These are phyloP conservation scores for Colletotrichum sidae DNA, from an alignment of 2,329 filamentous ascomycete genomes.

Conservation along the genomic window DNA sequence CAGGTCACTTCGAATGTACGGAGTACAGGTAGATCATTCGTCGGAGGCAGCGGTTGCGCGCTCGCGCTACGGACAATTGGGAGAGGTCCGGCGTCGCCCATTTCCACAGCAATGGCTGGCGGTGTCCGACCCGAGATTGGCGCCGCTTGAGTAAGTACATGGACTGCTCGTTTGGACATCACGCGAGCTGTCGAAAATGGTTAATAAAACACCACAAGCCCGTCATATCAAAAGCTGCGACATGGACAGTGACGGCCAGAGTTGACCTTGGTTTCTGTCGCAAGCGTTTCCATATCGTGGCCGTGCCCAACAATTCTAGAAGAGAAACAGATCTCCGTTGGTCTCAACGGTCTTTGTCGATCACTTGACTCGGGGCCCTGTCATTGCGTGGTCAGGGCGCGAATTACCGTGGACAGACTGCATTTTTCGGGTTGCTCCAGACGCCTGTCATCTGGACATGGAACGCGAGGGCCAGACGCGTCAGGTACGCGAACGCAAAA, in stretches of 20 bases:
- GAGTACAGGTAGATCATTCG: too few species aligned
- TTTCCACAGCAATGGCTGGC: not conserved
- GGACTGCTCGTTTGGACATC: not conserved
- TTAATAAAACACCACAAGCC: not conserved
- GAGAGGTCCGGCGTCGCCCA: conserved; percentile 3
- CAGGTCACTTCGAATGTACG: too few species aligned
- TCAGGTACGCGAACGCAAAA: not conserved
- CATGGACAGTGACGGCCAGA: too few species aligned
- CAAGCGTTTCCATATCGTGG: too few species aligned
- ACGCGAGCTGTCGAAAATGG: not conserved
- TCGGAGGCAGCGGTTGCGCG: too few species aligned
- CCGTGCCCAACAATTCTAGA: too few species aligned
- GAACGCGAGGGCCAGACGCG: not conserved
- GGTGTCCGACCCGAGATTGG: conserved; percentile 13
- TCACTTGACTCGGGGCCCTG: conserved; percentile 3
- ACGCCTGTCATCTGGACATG: too few species aligned
- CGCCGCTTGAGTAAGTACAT: not conserved
- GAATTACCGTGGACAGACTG: not conserved
- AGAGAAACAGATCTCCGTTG: not conserved
- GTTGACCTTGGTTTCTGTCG: too few species aligned
- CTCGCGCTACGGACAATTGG: not conserved
- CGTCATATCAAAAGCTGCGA: too few species aligned
- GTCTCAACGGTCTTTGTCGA: not conserved
- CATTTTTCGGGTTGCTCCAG: not conserved
- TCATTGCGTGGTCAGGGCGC: not conserved